Conservation (phyloP, 1,284 basidiomycete genomes). For the Malassezia nana region DNA sequence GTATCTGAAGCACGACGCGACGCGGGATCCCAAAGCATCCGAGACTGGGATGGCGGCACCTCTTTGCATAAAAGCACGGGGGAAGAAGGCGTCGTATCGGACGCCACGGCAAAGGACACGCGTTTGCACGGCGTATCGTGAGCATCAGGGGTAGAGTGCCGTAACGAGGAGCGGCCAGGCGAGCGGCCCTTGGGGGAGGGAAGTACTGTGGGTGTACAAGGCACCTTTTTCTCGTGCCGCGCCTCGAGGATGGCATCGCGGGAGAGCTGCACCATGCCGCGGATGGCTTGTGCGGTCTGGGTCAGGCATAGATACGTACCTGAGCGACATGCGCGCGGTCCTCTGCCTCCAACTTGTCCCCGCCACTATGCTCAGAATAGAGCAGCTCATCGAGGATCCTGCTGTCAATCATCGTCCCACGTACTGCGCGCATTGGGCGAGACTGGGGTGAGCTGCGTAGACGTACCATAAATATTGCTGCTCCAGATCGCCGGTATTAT, state of each 20-base stretch:
- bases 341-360: conserved; percentile 9
- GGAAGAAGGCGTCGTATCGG: background rate
- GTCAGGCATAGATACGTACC: conserved; percentile 13
- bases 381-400: conserved; percentile 23
- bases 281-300: conserved; percentile 9
- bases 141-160: background rate
- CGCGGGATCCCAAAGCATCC: no score
- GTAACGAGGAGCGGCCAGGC: conserved; percentile 8
- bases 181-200: background rate
- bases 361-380: conserved; percentile 18
- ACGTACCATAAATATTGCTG: conserved; percentile 16
- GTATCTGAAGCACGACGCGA: no score
- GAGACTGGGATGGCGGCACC: no score
- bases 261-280: conserved; percentile 2
- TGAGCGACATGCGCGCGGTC: background rate
- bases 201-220: background rate
- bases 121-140: conserved; percentile 3
- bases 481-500: conserved; percentile 10
- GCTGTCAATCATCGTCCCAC: background rate
- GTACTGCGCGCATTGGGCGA: conserved; percentile 19
- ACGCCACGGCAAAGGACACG: conserved; percentile 9
- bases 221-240: background rate
- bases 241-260: conserved; percentile 5
- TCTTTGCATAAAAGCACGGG: no score
- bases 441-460: conserved; percentile 11